Conservation (phyloP, 1,284 basidiomycete genomes). For the Pholiota adiposa region DNA sequence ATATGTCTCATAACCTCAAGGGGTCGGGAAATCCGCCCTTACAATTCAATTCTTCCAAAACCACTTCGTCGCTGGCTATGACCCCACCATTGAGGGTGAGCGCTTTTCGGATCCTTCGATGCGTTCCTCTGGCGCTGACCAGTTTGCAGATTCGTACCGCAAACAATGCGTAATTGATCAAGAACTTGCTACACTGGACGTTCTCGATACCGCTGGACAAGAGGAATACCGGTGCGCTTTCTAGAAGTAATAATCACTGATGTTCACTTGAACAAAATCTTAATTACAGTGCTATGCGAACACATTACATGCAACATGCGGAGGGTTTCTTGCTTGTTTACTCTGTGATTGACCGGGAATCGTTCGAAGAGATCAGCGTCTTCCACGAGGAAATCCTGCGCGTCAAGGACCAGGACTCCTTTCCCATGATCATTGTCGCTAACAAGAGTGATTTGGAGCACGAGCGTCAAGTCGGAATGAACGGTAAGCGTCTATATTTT, state of each 20-base stretch:
- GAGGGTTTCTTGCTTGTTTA: slow-evolving; percentile 99
- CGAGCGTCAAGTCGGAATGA: slow-evolving; percentile 96
- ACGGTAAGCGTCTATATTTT: slow-evolving; percentile 61
- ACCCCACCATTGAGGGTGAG: slow-evolving; percentile 94
- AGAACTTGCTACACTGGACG: slow-evolving; percentile 96
- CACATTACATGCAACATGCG: slow-evolving; percentile 97
- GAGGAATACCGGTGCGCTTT: slow-evolving; percentile 94
- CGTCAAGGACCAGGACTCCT: slow-evolving; percentile 97
- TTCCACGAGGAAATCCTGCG: slow-evolving; percentile 98
- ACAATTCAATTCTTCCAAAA: slow-evolving; percentile 98
- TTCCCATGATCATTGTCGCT: slow-evolving; percentile 97
- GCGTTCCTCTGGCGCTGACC: no score
- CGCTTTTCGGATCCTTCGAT: slow-evolving; percentile 1
- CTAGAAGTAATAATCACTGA: background rate
- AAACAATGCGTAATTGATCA: slow-evolving; percentile 98
- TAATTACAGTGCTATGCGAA: slow-evolving; percentile 84
- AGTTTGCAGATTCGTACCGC: slow-evolving; percentile 83
- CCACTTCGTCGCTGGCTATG: slow-evolving; percentile 98
- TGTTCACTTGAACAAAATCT: slow-evolving; percentile 11
- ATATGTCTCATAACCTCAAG: slow-evolving; percentile 53
- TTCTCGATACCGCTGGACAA: slow-evolving; percentile 98
- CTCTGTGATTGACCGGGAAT: slow-evolving; percentile 97
- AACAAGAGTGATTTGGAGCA: slow-evolving; percentile 99
- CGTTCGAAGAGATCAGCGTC: slow-evolving; percentile 96
- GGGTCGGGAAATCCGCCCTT: slow-evolving; percentile 95